These are phyloP conservation scores for Microbotryum lychnidis-dioicae DNA, from an alignment of 1,284 basidiomycete genomes.

Conservation along the genomic window DNA sequence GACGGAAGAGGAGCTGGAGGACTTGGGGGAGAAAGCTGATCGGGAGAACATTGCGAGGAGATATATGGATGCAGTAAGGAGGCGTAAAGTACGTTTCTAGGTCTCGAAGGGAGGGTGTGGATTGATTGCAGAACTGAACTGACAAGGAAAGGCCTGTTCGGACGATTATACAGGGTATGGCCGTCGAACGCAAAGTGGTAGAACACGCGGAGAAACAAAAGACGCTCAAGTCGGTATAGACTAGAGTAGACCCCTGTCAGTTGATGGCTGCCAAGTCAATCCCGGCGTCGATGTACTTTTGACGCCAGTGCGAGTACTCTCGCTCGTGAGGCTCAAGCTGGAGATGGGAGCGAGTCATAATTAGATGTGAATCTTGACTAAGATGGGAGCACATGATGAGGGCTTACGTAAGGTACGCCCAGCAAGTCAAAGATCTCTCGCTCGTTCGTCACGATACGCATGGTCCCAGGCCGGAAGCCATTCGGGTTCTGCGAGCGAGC, in stretches of 20 bases:
- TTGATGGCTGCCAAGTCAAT: background rate
- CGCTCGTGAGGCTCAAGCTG: conserved; percentile 22
- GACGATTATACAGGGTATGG: conserved; percentile 55
- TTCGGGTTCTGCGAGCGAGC: conserved; percentile 15
- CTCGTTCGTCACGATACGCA: conserved; percentile 27
- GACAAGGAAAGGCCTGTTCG: background rate
- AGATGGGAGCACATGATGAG: background rate
- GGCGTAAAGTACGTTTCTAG: conserved; percentile 52
- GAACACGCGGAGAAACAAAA: conserved; percentile 93
- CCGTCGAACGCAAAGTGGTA: conserved; percentile 84
- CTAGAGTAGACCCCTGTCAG: background rate
- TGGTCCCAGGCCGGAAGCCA: conserved; percentile 25
- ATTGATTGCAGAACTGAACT: background rate
- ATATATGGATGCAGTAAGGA: conserved; percentile 87
- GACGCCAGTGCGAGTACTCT: conserved; percentile 11
- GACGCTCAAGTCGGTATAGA: conserved; percentile 68
- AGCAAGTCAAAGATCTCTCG: conserved; percentile 30
- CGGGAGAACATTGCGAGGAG: conserved; percentile 84
- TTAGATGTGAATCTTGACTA: background rate
- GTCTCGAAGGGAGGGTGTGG: background rate
- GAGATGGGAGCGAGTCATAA: background rate
- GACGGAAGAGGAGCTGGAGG: conserved; percentile 94
- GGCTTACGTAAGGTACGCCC: conserved; percentile 23
- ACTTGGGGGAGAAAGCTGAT: conserved; percentile 92
- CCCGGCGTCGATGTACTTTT: background rate